phyloP scores from a whole-genome alignment of 805 yeast genomes.

The Hanseniaspora singularis region DNA sequence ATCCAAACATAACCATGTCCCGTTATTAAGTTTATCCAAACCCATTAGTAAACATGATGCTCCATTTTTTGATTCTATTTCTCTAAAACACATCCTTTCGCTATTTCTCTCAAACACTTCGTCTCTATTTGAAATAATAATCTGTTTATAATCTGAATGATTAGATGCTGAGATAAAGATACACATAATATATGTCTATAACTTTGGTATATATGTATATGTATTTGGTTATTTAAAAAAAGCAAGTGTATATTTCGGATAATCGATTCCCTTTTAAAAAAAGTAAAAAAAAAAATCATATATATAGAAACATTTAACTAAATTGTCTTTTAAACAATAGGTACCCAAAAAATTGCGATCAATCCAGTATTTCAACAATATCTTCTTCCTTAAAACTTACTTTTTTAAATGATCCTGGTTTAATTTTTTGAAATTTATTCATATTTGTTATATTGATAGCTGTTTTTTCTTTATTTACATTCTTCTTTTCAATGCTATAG shows the following conservation, averaged over 20 bases:
- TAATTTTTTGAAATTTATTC: slow-evolving; percentile 12
- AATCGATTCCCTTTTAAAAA: too few relatives aligned
- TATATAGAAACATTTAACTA: too few relatives aligned
- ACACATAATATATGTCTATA: slow-evolving; percentile 45
- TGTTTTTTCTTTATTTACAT: background rate
- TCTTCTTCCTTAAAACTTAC: background rate
- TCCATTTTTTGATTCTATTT: slow-evolving; percentile 38
- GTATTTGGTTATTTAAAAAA: background rate
- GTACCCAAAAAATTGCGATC: too few relatives aligned
- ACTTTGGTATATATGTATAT: too few relatives aligned
- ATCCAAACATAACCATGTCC: slow-evolving; percentile 84
- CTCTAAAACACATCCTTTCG: slow-evolving; percentile 43
- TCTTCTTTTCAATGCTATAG: too few relatives aligned
- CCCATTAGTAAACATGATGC: slow-evolving; percentile 67
- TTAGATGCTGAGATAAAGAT: slow-evolving; percentile 54
- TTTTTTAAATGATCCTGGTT: background rate
- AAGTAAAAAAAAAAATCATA: too few relatives aligned
- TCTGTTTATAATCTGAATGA: slow-evolving; percentile 64
- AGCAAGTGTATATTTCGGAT: background rate
- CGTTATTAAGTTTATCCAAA: slow-evolving; percentile 45
- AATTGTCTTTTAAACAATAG: too few relatives aligned
- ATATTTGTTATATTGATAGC: background rate
- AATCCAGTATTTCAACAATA: slow-evolving; percentile 1
- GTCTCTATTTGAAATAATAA: slow-evolving; percentile 75
- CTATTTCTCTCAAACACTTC: slow-evolving; percentile 73